A percentile compares a stretch with the other conserved stretches of the same genome.
These are phyloP conservation scores for Pontederia crassipes DNA, from an alignment of 176 grass and related monocot genomes.

Conservation along the genomic window DNA sequence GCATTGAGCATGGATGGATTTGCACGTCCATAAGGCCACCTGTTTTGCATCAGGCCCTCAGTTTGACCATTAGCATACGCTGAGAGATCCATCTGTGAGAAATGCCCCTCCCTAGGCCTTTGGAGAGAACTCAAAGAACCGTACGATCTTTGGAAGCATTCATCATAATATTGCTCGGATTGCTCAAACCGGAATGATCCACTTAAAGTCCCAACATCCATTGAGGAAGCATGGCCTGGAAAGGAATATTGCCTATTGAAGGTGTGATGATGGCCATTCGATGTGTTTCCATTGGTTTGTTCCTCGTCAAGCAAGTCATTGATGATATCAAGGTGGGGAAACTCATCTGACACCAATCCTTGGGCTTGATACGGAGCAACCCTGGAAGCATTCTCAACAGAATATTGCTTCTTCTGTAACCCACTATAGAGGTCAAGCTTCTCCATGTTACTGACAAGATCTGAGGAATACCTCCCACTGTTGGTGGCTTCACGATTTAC, in stretches of 20 bases:
- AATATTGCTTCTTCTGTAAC: conserved; percentile 26
- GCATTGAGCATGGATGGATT: conserved; percentile 35
- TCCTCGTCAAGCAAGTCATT: conserved; percentile 90
- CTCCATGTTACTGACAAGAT: conserved; percentile 31
- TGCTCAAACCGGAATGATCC: conserved; percentile 37
- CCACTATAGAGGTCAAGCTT: conserved; percentile 39
- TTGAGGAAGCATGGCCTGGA: conserved; percentile 37
- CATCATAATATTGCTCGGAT: conserved; percentile 27
- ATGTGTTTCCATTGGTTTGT: conserved; percentile 30
- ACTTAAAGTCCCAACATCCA: conserved; percentile 36
- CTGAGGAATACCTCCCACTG: conserved; percentile 21
- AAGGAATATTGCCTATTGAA: conserved; percentile 67
- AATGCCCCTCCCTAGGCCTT: conserved; percentile 35
- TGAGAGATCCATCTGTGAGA: conserved; percentile 49
- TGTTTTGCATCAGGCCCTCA: conserved; percentile 47
- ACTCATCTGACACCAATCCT: conserved; percentile 53
- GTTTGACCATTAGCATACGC: conserved; percentile 35
- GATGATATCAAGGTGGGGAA: conserved; percentile 98
- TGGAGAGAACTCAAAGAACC: conserved; percentile 20
- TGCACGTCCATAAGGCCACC: conserved; percentile 40
- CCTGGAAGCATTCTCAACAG: conserved; percentile 36
- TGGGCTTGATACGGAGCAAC: conserved; percentile 51
- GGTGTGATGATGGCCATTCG: conserved; percentile 17
- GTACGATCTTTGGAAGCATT: conserved; percentile 25
- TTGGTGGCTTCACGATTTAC: conserved; percentile 31